Conservation (phyloP, 352 stramenopile species). For the Pythium graminicola region DNA sequence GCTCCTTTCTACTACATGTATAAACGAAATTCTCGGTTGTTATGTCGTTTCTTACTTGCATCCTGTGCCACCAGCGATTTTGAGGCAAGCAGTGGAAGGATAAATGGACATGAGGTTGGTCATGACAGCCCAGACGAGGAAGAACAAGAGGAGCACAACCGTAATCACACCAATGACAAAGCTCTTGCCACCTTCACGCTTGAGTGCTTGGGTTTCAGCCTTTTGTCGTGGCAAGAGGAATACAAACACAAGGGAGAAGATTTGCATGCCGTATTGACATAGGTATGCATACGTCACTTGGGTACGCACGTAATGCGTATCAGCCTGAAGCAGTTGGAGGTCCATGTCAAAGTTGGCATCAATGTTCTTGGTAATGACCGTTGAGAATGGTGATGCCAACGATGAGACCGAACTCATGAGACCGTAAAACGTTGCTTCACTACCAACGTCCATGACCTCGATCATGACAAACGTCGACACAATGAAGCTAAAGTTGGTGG, state of each 20-base stretch:
- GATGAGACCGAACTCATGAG: slow-evolving; percentile 27
- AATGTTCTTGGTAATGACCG: slow-evolving; percentile 25
- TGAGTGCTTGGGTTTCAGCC: slow-evolving; percentile 24
- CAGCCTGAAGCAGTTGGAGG: slow-evolving; percentile 13
- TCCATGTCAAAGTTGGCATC: slow-evolving; percentile 24
- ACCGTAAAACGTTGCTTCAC: slow-evolving; percentile 30
- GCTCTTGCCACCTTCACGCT: slow-evolving; percentile 25
- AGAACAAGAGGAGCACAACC: slow-evolving; percentile 21
- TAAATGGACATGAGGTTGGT: slow-evolving; percentile 36
- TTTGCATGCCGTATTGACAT: slow-evolving; percentile 24
- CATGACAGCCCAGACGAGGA: slow-evolving; percentile 26
- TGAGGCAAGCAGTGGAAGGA: slow-evolving; percentile 24
- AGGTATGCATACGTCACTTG: slow-evolving; percentile 29
- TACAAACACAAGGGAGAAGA: slow-evolving; percentile 28
- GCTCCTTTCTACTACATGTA: too few relatives aligned
- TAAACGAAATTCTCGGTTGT: too few relatives aligned
- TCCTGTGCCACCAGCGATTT: slow-evolving; percentile 25
- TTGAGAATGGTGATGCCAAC: slow-evolving; percentile 26
- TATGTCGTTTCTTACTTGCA: slow-evolving; percentile 12
- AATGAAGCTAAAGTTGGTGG: slow-evolving; percentile 24
- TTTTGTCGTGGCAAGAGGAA: slow-evolving; percentile 28
- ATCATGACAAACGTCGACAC: slow-evolving; percentile 26
- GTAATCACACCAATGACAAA: slow-evolving; percentile 17
- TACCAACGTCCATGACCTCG: slow-evolving; percentile 26
- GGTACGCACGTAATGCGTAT: slow-evolving; percentile 20